Conservation (phyloP, 371 early-diverging fungal genomes). For the Mortierella sp. region DNA sequence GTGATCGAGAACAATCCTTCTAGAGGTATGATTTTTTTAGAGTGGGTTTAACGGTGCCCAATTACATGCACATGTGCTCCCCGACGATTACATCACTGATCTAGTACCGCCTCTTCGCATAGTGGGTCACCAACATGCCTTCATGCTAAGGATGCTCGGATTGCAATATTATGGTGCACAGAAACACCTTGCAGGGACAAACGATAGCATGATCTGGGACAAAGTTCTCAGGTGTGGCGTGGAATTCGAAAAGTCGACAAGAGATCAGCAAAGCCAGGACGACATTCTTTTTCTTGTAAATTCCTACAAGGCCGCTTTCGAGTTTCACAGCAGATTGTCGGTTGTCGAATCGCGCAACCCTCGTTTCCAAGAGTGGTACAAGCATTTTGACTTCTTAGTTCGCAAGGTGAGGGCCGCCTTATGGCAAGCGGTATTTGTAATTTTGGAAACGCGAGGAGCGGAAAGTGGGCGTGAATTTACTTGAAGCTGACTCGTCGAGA, state of each 20-base stretch:
- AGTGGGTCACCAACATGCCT: constrained; percentile 32
- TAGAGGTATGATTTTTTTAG: constrained; percentile 9
- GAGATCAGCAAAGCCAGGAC: constrained; percentile 12
- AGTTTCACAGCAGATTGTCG: constrained; percentile 4
- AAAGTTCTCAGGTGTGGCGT: constrained; percentile 34
- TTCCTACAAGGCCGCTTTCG: constrained; percentile 16
- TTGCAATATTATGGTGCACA: constrained; percentile 26
- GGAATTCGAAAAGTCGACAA: constrained; percentile 31
- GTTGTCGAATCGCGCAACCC: constrained; percentile 2
- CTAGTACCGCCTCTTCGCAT: not conserved
- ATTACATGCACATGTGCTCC: too few relatives aligned
- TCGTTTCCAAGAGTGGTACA: constrained; percentile 29
- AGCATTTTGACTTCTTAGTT: constrained; percentile 15
- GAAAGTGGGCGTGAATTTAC: not conserved
- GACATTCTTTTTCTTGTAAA: constrained; percentile 13
- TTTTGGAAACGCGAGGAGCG: not conserved
- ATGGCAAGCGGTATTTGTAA: not conserved
- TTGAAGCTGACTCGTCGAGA: not conserved
- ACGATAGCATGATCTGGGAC: constrained; percentile 35
- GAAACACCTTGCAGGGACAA: not conserved
- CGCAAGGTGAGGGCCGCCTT: constrained; percentile 20
- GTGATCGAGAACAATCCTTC: constrained; percentile 13
- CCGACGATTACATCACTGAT: too few relatives aligned
- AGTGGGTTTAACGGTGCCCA: too few relatives aligned
- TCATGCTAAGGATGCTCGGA: constrained; percentile 35